phyloP scores from a whole-genome alignment of 2,329 filamentous ascomycete species.

The Aplosporella prunicola region DNA sequence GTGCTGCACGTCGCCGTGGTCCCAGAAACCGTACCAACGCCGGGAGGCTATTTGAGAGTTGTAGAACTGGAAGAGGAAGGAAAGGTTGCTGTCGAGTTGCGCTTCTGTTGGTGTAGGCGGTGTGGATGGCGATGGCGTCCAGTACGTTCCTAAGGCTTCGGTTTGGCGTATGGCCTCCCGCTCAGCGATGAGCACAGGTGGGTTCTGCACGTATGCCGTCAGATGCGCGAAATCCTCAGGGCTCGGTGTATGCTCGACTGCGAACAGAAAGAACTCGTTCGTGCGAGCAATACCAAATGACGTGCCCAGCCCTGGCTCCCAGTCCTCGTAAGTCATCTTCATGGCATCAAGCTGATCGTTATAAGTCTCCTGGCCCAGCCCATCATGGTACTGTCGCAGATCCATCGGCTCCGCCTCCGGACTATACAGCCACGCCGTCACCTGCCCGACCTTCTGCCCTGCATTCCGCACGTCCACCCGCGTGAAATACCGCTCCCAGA shows the following conservation, averaged over 20 bases:
- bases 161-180: constrained; percentile 43
- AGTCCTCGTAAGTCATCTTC: constrained; percentile 56
- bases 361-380: constrained; percentile 47
- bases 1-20: constrained; percentile 55
- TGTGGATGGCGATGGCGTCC: constrained; percentile 34
- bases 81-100: constrained; percentile 44
- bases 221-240: constrained; percentile 37
- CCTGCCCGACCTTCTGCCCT: constrained; percentile 38
- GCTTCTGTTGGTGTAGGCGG: constrained; percentile 19
- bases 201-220: constrained; percentile 40
- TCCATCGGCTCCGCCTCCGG: constrained; percentile 48
- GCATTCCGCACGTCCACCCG: constrained; percentile 48
- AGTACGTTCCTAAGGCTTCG: constrained; percentile 47
- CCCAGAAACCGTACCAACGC: constrained; percentile 55
- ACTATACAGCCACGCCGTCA: constrained; percentile 54
- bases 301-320: constrained; percentile 45
- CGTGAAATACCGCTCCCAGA: constrained; percentile 55
- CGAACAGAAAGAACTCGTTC: constrained; percentile 47
- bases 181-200: constrained; percentile 43
- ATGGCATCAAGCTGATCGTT: constrained; percentile 50
- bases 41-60: constrained; percentile 46
- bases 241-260: constrained; percentile 45
- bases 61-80: constrained; percentile 50
- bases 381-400: constrained; percentile 49
- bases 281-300: constrained; percentile 51